phyloP scores from a whole-genome alignment of 2,329 filamentous ascomycete species.

The Myrmaecium sp. region DNA sequence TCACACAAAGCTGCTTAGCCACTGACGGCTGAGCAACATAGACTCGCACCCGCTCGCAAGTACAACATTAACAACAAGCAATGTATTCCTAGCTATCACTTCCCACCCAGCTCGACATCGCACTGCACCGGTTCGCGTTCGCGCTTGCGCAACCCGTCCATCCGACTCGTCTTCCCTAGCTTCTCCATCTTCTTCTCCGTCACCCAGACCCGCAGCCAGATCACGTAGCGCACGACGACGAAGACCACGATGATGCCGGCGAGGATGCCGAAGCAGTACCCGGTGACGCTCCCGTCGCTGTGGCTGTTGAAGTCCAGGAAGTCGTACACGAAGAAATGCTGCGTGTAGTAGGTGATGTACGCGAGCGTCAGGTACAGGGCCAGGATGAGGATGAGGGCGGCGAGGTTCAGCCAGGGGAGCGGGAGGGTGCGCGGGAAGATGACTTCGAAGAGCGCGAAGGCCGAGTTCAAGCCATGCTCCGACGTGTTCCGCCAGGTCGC shows the following conservation, averaged over 20 bases:
- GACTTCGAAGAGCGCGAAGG: constrained; percentile 63
- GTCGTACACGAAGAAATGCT: constrained; percentile 59
- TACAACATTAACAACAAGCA: no score
- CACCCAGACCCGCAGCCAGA: constrained; percentile 21
- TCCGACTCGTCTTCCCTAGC: constrained; percentile 19
- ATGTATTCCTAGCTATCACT: no score
- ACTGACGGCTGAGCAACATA: no score
- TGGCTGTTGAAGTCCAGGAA: constrained; percentile 48
- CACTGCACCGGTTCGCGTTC: no score
- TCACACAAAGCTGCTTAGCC: no score
- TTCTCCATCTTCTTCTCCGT: constrained; percentile 28
- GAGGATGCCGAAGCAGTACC: constrained; percentile 39
- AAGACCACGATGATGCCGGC: constrained; percentile 23
- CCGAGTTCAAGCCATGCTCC: constrained; percentile 57
- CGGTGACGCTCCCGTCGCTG: constrained; percentile 40
- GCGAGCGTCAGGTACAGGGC: constrained; percentile 56
- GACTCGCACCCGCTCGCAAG: no score
- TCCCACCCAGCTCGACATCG: no score
- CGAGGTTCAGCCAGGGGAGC: constrained; percentile 47
- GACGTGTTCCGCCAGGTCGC: constrained; percentile 44
- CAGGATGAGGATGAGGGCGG: constrained; percentile 52
- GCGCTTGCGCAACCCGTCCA: no score
- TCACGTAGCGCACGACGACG: constrained; percentile 23
- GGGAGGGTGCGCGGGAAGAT: constrained; percentile 47
- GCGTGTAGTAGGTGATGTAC: constrained; percentile 51